Base-by-base conservation (phyloP, 1,284 basidiomycete species). In the Ustilago cynodontis region DNA sequence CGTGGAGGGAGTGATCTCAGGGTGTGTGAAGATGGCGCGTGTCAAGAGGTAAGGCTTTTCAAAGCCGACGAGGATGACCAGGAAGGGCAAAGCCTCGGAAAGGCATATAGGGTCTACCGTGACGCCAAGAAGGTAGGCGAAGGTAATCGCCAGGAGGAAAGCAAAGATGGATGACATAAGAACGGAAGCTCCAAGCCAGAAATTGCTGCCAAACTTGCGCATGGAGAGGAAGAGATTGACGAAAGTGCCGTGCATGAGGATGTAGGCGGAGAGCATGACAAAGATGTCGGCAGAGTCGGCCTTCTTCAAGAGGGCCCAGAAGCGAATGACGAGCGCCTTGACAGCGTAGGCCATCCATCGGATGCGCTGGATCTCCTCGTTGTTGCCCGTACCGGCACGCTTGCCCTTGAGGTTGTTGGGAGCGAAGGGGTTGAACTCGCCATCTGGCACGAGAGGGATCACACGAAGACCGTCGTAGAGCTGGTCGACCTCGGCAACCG, bases 11-110 rank as follows among this genome's bases (percentile, higher is more conserved):
- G 88, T 87, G 78, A 89, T 90, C 74, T 94, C 91, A 3, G 94
- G 93, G 81, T 95, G 93, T 22, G 91, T 90, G 87, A 98, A 94
- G 37, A 98, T 93, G 13, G 95, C 93, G 29, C 92, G 90, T 0
- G 95, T 95, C 43, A 99, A 91, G 13, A 94, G 90, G 68, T 95
- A 92, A 0, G 95, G 96, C 87, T 99, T 99, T 87, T 99, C 96
- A 85, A 98, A 99, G 14, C 96, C 96, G 65, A 99, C 92, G 0
- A 94, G 96, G 86, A 97, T 97, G 49, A 99, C 95, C 41, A 99
- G 89, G 91, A 99, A 99, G 0, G 96, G 96, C 1, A 99, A 89
- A 0, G 96, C 95, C 86, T 99, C 97, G 16, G 94, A 95, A 35
- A 99, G 89, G 18, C 92, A 91, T 65, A 99, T 92, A 1, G 94